Evolutionary conservation across 2,329 filamentous ascomycete species (phyloP), one percentile per base, ranked within the genome.

Genomic region (Neospermospora avenae): DNA sequence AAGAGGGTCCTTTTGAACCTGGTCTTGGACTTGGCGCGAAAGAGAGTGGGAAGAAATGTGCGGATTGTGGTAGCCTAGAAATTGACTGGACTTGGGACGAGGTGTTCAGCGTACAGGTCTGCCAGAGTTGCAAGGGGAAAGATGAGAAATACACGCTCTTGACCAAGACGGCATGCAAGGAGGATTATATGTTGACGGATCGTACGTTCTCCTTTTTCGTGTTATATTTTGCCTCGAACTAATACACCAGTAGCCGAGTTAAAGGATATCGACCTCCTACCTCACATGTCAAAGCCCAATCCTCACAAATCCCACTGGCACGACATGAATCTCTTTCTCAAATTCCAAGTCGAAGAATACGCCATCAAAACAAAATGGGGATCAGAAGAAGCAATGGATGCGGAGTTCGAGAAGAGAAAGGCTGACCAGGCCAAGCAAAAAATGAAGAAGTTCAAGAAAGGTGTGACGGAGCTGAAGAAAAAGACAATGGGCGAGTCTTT

Each of bases 11-110:
- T 0, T 99, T 89, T 72, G 93, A 98, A 75, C 95, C 95, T 0
- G 90, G 90, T 0, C 76, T 98, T n/a, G 95, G 87, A 7, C 54
- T 65, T 64, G 86, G 89, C 1, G 73, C 96, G 7, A 79, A 82
- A 20, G 83, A 88, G 20, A 80, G 78, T 66, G 80, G 81, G 62
- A 91, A 90, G 71, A 88, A 84, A 69, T 99, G 95, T 69, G 81
- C 85, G 25, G 95, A 99, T 71, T 99, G 95, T 74, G 82, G 79
- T 0, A 89, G 82, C 56, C 71, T 93, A 51, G 95, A 98, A 77
- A 93, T 99, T 63, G 95, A 99, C 75, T 97, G 88, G 80, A 90
- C 95, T 58, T 98, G 93, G 92, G 88, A 93, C 55, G 93, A 96
- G 67, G 82, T 91, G 2, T 93, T 98, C 66, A 78, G 80, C 24